Conservation (phyloP, 2,329 filamentous ascomycete genomes). For the Aplosporella prunicola region DNA sequence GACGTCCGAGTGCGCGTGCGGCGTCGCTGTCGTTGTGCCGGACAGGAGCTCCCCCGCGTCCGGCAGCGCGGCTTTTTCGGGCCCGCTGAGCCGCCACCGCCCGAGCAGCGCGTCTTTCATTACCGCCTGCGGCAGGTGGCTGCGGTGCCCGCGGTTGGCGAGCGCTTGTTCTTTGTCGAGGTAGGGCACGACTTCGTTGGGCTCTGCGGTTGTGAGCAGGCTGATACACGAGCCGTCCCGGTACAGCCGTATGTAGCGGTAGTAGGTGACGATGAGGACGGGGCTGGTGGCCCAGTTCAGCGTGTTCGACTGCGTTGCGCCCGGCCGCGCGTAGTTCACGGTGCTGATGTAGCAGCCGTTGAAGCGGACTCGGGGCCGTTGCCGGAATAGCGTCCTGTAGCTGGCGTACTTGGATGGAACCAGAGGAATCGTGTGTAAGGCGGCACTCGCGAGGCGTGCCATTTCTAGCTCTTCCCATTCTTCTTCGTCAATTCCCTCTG, state of each 20-base stretch:
- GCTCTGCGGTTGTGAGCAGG: slow-evolving; percentile 71
- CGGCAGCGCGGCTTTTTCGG: slow-evolving; percentile 16
- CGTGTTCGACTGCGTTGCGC: slow-evolving; percentile 60
- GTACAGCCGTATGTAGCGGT: slow-evolving; percentile 92
- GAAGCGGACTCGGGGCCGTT: slow-evolving; percentile 79
- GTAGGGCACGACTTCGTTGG: slow-evolving; percentile 77
- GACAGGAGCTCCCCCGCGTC: neutral
- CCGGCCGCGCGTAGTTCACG: slow-evolving; percentile 85
- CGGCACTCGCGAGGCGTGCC: slow-evolving; percentile 5
- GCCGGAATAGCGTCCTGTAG: slow-evolving; percentile 62
- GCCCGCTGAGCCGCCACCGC: slow-evolving; percentile 55
- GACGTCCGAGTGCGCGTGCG: no score
- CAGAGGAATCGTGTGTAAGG: slow-evolving; percentile 25
- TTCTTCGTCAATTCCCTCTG: no score
- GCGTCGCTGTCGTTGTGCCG: no score
- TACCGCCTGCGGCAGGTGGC: slow-evolving; percentile 37
- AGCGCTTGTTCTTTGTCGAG: slow-evolving; percentile 62
- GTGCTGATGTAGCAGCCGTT: slow-evolving; percentile 95
- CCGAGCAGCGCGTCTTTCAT: slow-evolving; percentile 61
- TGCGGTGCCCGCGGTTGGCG: slow-evolving; percentile 26
- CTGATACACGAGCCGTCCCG: slow-evolving; percentile 77
- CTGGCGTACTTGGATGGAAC: slow-evolving; percentile 30
- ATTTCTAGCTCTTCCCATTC: slow-evolving; percentile 11
- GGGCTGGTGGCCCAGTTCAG: slow-evolving; percentile 65
- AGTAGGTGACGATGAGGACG: slow-evolving; percentile 95